Percentiles rank a stretch among this genome's conserved stretches.
These are phyloP conservation scores for Pyrenophora tritici-repentis DNA, from an alignment of 2,329 filamentous ascomycete genomes.

Conservation along the genomic window DNA sequence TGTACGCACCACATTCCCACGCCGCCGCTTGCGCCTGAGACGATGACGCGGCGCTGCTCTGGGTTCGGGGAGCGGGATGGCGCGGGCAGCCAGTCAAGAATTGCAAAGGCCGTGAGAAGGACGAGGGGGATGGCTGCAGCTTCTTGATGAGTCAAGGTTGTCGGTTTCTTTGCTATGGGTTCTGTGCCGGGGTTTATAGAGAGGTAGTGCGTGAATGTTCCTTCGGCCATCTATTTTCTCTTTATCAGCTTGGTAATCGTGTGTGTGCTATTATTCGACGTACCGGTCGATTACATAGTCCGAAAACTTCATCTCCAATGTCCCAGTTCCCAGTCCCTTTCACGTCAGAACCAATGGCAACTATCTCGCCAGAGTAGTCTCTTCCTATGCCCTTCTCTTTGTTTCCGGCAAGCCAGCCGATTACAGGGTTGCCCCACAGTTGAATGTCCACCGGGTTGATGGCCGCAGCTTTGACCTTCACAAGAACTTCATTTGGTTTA, in stretches of 20 bases:
- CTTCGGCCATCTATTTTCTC: slow-evolving; percentile 23
- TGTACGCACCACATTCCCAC: slow-evolving; percentile 45
- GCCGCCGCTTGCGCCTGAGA: slow-evolving; percentile 41
- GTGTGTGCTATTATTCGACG: neutral
- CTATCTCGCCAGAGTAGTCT: slow-evolving; percentile 52
- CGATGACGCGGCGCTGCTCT: slow-evolving; percentile 27
- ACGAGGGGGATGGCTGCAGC: slow-evolving; percentile 46
- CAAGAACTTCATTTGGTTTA: slow-evolving; percentile 36
- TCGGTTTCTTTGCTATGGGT: slow-evolving; percentile 33
- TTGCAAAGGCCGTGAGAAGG: slow-evolving; percentile 45
- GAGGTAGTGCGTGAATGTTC: slow-evolving; percentile 38
- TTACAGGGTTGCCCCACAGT: slow-evolving; percentile 44
- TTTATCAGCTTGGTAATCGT: neutral
- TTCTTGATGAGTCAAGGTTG: slow-evolving; percentile 21
- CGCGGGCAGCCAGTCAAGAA: slow-evolving; percentile 34
- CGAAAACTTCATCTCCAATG: slow-evolving; percentile 33
- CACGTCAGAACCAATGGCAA: slow-evolving; percentile 35
- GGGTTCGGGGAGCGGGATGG: neutral
- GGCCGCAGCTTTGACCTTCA: slow-evolving; percentile 52
- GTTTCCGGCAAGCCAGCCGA: slow-evolving; percentile 30
- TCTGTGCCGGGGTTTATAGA: slow-evolving; percentile 18
- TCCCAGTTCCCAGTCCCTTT: slow-evolving; percentile 18
- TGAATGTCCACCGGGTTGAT: slow-evolving; percentile 53
- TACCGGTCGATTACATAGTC: slow-evolving; percentile 27
- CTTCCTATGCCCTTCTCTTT: slow-evolving; percentile 50